phyloP scores from a whole-genome alignment of 257 asterid species.

The Linaria vulgaris region DNA sequence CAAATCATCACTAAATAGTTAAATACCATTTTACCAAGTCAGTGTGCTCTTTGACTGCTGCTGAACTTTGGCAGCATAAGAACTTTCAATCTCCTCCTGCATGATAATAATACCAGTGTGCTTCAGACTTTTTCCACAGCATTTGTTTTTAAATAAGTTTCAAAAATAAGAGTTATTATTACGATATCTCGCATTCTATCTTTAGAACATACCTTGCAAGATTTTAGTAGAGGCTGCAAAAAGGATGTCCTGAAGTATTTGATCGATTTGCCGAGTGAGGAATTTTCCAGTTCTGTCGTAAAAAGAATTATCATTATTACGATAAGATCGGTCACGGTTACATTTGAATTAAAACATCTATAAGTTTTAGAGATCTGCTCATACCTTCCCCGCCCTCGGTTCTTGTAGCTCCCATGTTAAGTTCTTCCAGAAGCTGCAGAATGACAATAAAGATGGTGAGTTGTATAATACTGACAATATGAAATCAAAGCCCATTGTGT shows the following conservation, averaged over 20 bases:
- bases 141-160: no score
- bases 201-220: conserved; percentile 77
- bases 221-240: conserved; percentile 78
- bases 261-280: conserved; percentile 72
- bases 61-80: conserved; percentile 61
- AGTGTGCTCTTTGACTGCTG: conserved; percentile 63
- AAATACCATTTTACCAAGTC: conserved; percentile 47
- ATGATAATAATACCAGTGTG: conserved; percentile 21
- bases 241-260: conserved; percentile 71
- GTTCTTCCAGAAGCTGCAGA: conserved; percentile 82
- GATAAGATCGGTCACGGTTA: conserved; percentile 8
- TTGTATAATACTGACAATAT: conserved; percentile 2
- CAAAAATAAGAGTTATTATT: no score
- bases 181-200: conserved; percentile 12
- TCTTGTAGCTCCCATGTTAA: conserved; percentile 59
- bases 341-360: conserved; percentile 11
- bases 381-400: conserved; percentile 55
- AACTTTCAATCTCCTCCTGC: conserved; percentile 85
- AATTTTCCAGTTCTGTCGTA: conserved; percentile 67
- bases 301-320: not conserved
- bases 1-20: not conserved
- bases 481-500: no score
- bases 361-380: conserved; percentile 14
- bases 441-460: conserved; percentile 14
- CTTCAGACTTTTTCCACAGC: not conserved